Percentiles rank a stretch among this genome's conserved stretches.
These are phyloP conservation scores for Cytospora chrysosperma DNA, from an alignment of 2,329 filamentous ascomycete genomes.

Conservation along the genomic window DNA sequence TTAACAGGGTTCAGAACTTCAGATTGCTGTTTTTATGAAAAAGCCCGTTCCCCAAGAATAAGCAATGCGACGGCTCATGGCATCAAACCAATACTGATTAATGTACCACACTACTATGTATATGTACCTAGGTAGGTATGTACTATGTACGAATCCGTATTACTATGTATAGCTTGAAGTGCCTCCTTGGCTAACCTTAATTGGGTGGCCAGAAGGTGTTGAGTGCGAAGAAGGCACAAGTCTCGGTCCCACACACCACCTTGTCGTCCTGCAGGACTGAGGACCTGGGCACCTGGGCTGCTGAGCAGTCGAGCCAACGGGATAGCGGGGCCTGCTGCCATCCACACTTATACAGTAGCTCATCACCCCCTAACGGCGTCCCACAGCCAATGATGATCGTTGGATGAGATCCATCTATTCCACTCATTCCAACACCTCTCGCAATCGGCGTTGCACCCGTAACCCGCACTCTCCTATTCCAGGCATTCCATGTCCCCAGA, in stretches of 20 bases:
- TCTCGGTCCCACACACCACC: not conserved
- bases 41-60: not conserved
- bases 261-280: not conserved
- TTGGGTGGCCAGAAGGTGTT: not conserved
- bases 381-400: constrained; percentile 20
- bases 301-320: constrained; percentile 4
- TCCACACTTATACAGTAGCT: constrained; percentile 13
- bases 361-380: constrained; percentile 8
- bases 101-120: not conserved
- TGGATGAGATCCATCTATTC: not conserved
- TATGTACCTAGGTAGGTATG: too few species aligned
- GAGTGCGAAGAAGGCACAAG: not conserved
- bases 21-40: not conserved
- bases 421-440: constrained; percentile 18
- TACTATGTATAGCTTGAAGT: not conserved
- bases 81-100: not conserved
- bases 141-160: not conserved
- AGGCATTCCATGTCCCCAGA: constrained; percentile 12
- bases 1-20: not conserved
- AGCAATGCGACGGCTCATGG: constrained; percentile 13
- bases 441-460: constrained; percentile 20
- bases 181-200: not conserved
- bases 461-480: constrained; percentile 20
- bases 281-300: too few species aligned
- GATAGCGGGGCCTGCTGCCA: constrained; percentile 6